Base-by-base conservation (phyloP, 1,284 basidiomycete species). In the Omphalotus olearius region DNA sequence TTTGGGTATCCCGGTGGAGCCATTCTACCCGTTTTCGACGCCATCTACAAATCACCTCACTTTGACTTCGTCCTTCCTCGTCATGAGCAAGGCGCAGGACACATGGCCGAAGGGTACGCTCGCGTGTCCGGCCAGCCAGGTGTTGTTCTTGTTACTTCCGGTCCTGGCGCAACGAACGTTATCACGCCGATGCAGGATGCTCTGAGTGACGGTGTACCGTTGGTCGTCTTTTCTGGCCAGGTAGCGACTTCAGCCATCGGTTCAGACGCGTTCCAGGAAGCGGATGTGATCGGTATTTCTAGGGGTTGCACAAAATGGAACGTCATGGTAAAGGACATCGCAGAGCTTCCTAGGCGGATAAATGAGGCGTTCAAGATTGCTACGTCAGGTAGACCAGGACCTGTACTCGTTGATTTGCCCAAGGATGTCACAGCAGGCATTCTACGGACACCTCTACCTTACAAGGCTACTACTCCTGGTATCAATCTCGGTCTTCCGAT, bases 301-400 rank as follows among this genome's bases (percentile, higher is more conserved):
- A 79, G 96, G 57, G 87, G 87, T 60, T 99, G 96, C 75, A 98
- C 97, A 25, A 99, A 99, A 71, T 99, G 96, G 97, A 99, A 99
- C 68, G 95, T 99, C 59, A 97, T 98, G 94, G 92, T 99, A 56
- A 98, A 98, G 73, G 94, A 97, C 67, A 93, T 99, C 57, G 73
- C 91, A 23, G 96, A 98, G 70, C 79, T 98, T 3, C 97, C 96
- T 6, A 77, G 96, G 46, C 80, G 96, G 58, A 97, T 99, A 70
- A 99, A 98, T 68, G 96, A 99, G 71, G 97, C 96, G 0, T 99
- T 99, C 83, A 97, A 98, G 72, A 98, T 99, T 59, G 96, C 97
- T 30, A 97, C 92, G 2, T 93, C 93, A 7, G 97, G 96, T 1
- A 85, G 97, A 38, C 96, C 95, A 1, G 96, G 96, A 2, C 96